Evolutionary conservation across 1,139 yeast genomes (phyloP).

Genomic region (Debaryomyces coudertii): DNA sequence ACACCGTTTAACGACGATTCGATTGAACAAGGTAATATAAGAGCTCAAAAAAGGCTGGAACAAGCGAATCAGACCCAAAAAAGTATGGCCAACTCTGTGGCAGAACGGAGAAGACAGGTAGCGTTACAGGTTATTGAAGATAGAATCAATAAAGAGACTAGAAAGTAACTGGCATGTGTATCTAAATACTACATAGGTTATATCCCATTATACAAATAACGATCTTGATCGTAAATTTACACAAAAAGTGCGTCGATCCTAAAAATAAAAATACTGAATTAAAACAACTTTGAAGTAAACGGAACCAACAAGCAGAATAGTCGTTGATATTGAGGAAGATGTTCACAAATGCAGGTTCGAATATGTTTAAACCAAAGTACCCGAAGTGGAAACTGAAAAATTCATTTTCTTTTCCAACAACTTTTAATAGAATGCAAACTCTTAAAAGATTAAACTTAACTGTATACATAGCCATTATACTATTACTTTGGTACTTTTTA

Average conservation of each 20-base stretch:
- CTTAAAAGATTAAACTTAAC: slow-evolving; percentile 23
- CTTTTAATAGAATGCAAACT: slow-evolving; percentile 25
- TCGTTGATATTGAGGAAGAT: slow-evolving; percentile 8
- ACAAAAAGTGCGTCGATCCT: slow-evolving; percentile 9
- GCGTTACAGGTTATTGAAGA: slow-evolving; percentile 85
- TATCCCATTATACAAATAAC: neutral
- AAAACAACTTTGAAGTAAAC: neutral
- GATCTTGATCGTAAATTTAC: slow-evolving; percentile 5
- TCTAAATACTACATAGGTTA: slow-evolving; percentile 4
- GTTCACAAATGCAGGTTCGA: slow-evolving; percentile 15
- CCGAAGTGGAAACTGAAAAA: slow-evolving; percentile 1
- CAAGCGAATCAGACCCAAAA: slow-evolving; percentile 44
- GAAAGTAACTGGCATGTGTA: slow-evolving; percentile 4
- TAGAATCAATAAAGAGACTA: slow-evolving; percentile 49
- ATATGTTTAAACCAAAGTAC: slow-evolving; percentile 28
- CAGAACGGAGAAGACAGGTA: slow-evolving; percentile 84
- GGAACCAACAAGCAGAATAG: neutral
- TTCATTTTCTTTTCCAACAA: slow-evolving; percentile 37
- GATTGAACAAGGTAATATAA: slow-evolving; percentile 70
- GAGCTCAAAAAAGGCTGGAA: slow-evolving; percentile 64
- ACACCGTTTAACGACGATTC: slow-evolving; percentile 72
- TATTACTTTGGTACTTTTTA: slow-evolving; percentile 29
- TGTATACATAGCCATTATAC: slow-evolving; percentile 19
- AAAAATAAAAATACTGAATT: neutral
- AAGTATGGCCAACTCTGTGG: slow-evolving; percentile 58